Evolutionary conservation across 768 basidiomycete genomes (phyloP), one percentile per base, ranked within the genome.

Genomic region (Roridomyces roridus): DNA sequence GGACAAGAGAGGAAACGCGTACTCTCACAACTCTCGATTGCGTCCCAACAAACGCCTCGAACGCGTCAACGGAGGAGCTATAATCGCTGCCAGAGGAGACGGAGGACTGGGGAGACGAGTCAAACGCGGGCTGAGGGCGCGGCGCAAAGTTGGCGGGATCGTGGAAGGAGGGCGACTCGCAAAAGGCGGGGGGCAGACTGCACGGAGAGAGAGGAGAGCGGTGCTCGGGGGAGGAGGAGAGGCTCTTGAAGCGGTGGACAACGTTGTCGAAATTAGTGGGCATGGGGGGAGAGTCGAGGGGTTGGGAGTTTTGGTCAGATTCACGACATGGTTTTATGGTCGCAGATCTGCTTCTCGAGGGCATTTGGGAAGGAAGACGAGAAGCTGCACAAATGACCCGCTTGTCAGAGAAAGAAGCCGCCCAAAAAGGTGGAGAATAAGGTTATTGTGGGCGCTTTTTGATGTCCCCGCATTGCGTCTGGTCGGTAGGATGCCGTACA

Each of bases 1-100:
- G 17, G 39, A 35, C 4, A 29, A 48, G 45, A 28, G 28, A 21
- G 28, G 39, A 37, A 31, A 25, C 18, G 49, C 61, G 15, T 4
- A 63, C 61, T 24, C 54, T 51, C 12, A 63, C 61, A 24, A 63
- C 61, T 6, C 61, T 31, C 44, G 61, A 63, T 31, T 55, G 57
- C 9, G 52, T 55, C 0, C 49, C 28, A 1, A 58, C 57, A 20
- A 63, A 63, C 17, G 57, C 46, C 14, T 63, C 61, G 20, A 63
- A 63, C 28, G 41, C 45, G 37, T 58, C 48, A 25, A 36, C 39
- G 37, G 39, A 35, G 17, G 52, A 59, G 28, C 58, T 34, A 10
- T 49, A 51, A 24, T 63, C 57, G 52, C 52, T 63, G 31, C 47
- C 36, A n/a, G 61, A 62, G 14, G 61, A 63, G 20, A 50, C 24